Evolutionary conservation across 306 rosid genomes (phyloP).

Genomic region (Trifolium subterraneum): DNA sequence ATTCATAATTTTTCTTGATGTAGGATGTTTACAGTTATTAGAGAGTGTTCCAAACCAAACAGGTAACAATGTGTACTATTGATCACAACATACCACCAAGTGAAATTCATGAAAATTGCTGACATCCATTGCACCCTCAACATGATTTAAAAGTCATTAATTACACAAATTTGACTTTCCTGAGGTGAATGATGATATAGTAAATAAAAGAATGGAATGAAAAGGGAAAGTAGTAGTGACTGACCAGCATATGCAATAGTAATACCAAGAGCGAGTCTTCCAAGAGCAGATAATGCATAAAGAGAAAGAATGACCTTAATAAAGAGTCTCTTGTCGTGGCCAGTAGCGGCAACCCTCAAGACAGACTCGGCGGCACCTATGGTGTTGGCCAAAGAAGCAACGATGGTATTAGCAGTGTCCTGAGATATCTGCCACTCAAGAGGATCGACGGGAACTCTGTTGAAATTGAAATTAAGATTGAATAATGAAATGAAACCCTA

Average conservation of each 20-base stretch:
- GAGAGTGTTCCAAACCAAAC: constrained; percentile 4
- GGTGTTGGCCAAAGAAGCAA: constrained; percentile 86
- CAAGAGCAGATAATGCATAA: constrained; percentile 72
- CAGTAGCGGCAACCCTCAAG: constrained; percentile 93
- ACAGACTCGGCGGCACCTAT: constrained; percentile 95
- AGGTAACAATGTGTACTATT: not conserved
- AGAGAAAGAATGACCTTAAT: constrained; percentile 78
- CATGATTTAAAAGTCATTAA: not conserved
- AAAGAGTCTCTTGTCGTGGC: constrained; percentile 93
- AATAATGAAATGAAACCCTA: not conserved
- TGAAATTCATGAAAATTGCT: constrained; percentile 8
- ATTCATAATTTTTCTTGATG: not conserved
- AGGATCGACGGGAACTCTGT: constrained; percentile 93
- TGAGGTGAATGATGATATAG: not conserved
- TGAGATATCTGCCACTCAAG: constrained; percentile 97
- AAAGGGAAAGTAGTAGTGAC: constrained; percentile 35
- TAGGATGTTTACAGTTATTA: not conserved
- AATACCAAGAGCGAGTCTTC: constrained; percentile 78
- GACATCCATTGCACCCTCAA: constrained; percentile 23
- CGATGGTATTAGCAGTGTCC: constrained; percentile 77
- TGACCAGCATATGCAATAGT: constrained; percentile 86
- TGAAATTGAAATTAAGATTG: not conserved
- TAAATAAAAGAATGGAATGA: not conserved
- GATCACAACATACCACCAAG: not conserved
- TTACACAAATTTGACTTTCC: not conserved